Percentiles rank a stretch among this genome's conserved stretches.
These are phyloP conservation scores for Myxozyma melibiosi DNA, from an alignment of 805 yeast genomes.

Conservation along the genomic window DNA sequence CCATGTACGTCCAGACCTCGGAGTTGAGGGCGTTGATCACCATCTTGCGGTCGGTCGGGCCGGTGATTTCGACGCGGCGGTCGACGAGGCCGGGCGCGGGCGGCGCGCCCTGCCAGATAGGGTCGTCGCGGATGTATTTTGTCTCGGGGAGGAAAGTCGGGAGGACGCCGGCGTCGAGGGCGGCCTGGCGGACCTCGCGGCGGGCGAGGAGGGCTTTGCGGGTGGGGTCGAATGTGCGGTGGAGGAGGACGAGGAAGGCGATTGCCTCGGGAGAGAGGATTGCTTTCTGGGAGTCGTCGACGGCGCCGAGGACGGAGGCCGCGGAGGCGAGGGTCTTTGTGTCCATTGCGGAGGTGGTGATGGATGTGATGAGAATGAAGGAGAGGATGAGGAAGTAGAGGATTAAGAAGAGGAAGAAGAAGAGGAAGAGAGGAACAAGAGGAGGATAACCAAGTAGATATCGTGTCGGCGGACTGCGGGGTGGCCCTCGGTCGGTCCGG, in stretches of 20 bases:
- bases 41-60: slow-evolving; percentile 76
- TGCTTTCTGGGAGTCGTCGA: slow-evolving; percentile 53
- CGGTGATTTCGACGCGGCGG: slow-evolving; percentile 75
- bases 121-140: slow-evolving; percentile 60
- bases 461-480: slow-evolving; percentile 8
- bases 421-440: not conserved
- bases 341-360: slow-evolving; percentile 12
- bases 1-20: slow-evolving; percentile 72
- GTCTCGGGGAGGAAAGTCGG: slow-evolving; percentile 75
- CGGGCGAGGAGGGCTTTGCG: slow-evolving; percentile 59
- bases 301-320: slow-evolving; percentile 52
- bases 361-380: not conserved
- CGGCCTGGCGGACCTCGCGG: slow-evolving; percentile 57
- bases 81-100: slow-evolving; percentile 69
- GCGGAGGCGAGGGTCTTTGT: slow-evolving; percentile 19
- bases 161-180: slow-evolving; percentile 61
- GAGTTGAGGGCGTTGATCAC: slow-evolving; percentile 73
- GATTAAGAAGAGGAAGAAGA: not conserved
- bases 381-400: not conserved
- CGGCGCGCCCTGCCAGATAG: slow-evolving; percentile 70
- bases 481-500: slow-evolving; percentile 12
- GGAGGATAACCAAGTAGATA: not conserved
- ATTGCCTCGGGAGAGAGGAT: slow-evolving; percentile 64
- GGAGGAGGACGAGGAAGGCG: slow-evolving; percentile 66
- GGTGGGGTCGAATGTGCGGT: slow-evolving; percentile 60